Evolutionary conservation across 1,284 basidiomycete species (phyloP).

Genomic region (Ganoderma meredithae): DNA sequence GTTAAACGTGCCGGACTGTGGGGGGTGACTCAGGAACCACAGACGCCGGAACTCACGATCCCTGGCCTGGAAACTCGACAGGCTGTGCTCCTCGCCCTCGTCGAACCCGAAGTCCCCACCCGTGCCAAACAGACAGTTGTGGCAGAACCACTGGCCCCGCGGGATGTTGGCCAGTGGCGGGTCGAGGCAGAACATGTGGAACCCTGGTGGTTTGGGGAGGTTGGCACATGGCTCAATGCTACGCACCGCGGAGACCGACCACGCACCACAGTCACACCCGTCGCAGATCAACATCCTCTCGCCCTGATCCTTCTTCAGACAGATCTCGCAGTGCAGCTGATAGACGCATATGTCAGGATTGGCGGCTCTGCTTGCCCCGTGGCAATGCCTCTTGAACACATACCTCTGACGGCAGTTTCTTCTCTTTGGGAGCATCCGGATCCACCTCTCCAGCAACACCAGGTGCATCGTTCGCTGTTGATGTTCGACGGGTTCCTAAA

Average conservation of each 20-base stretch:
- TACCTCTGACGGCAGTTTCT: constrained; percentile 36
- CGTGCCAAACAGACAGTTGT: constrained; percentile 90
- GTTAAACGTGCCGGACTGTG: constrained; percentile 41
- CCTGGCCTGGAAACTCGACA: constrained; percentile 92
- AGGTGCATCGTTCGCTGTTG: constrained; percentile 25
- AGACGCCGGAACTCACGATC: constrained; percentile 88
- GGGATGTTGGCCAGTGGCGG: constrained; percentile 89
- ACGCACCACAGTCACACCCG: constrained; percentile 93
- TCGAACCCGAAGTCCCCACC: constrained; percentile 99
- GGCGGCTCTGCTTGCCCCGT: not conserved
- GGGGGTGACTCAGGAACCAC: constrained; percentile 88
- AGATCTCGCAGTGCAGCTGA: constrained; percentile 87
- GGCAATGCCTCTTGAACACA: constrained; percentile 13
- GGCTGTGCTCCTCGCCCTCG: constrained; percentile 95
- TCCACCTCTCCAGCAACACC: constrained; percentile 9
- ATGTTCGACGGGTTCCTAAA: constrained; percentile 30
- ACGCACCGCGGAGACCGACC: constrained; percentile 10
- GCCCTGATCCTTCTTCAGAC: constrained; percentile 86
- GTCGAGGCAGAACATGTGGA: constrained; percentile 96
- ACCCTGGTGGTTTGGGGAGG: constrained; percentile 64
- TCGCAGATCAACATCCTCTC: constrained; percentile 96
- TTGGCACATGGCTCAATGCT: constrained; percentile 5
- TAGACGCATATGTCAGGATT: not conserved
- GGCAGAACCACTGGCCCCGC: constrained; percentile 96
- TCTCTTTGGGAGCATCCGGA: constrained; percentile 22